phyloP scores from a whole-genome alignment of 352 stramenopile species.

The Peronospora destructor region DNA sequence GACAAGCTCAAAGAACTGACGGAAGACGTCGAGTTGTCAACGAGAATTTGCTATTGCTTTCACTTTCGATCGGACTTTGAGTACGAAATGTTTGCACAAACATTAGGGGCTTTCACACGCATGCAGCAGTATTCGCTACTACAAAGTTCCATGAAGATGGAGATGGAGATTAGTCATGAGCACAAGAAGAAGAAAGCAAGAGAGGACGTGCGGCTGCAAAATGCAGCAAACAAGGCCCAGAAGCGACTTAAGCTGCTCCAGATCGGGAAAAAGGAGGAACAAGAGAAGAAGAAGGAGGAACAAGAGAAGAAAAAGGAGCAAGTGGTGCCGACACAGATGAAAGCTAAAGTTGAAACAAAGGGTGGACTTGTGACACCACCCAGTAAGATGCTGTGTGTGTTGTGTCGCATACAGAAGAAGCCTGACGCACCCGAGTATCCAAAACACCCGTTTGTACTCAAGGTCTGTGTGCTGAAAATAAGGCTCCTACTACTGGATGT shows the following conservation, averaged over 20 bases:
- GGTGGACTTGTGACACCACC: constrained; percentile 7
- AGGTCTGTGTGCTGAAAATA: constrained; percentile 27
- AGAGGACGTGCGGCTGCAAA: constrained; percentile 10
- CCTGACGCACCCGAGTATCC: constrained; percentile 26
- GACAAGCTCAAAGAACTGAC: background rate
- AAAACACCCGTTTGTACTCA: constrained; percentile 68
- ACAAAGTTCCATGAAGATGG: constrained; percentile 43
- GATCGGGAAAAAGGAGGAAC: constrained; percentile 4
- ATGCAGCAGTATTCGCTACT: constrained; percentile 44
- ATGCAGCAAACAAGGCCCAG: constrained; percentile 12
- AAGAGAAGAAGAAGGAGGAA: constrained; percentile 5
- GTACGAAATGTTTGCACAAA: constrained; percentile 45
- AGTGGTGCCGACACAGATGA: background rate
- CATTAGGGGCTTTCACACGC: constrained; percentile 26
- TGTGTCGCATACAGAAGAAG: constrained; percentile 37
- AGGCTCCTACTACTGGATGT: background rate
- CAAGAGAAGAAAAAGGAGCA: background rate
- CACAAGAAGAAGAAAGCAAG: constrained; percentile 15
- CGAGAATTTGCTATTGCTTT: constrained; percentile 55
- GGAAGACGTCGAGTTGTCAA: background rate
- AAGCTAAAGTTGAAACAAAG: constrained; percentile 10
- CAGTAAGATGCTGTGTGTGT: constrained; percentile 33
- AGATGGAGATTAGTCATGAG: constrained; percentile 45
- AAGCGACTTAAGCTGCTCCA: constrained; percentile 10
- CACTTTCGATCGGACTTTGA: constrained; percentile 52